Evolutionary conservation across 2,329 filamentous ascomycete genomes (phyloP).

Genomic region (Dothiorella sarmentorum): DNA sequence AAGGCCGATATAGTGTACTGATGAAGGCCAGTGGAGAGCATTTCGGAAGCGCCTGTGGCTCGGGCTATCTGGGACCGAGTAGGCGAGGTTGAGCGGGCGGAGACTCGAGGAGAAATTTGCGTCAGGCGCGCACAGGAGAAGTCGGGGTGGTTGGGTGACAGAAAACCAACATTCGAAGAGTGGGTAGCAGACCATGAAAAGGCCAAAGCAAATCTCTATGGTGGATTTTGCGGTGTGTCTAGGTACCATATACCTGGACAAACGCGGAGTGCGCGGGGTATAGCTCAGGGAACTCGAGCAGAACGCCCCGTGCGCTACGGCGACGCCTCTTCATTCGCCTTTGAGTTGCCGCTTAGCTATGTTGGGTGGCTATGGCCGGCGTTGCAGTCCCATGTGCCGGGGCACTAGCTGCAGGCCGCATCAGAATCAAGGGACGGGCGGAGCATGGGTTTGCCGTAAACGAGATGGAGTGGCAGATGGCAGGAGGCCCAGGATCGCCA

Average conservation of each 20-base stretch:
- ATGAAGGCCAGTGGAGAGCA: constrained; percentile 39
- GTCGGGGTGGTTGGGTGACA: background rate
- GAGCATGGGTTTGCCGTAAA: constrained; percentile 19
- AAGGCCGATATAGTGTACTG: constrained; percentile 33
- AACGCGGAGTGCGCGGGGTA: constrained; percentile 33
- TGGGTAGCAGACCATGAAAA: background rate
- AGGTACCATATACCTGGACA: constrained; percentile 36
- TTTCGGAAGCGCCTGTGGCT: constrained; percentile 22
- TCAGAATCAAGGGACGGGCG: constrained; percentile 19
- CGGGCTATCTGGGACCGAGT: constrained; percentile 10
- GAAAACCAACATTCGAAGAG: constrained; percentile 9
- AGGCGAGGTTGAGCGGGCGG: background rate
- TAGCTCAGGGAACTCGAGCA: constrained; percentile 27
- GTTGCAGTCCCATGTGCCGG: constrained; percentile 16
- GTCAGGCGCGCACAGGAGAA: constrained; percentile 1
- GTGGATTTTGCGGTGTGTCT: constrained; percentile 30
- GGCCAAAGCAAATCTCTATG: constrained; percentile 2
- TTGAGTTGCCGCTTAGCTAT: constrained; percentile 18
- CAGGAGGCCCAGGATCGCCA: constrained; percentile 16
- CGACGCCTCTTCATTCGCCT: constrained; percentile 9
- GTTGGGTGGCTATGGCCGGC: constrained; percentile 17
- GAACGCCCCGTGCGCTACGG: constrained; percentile 16
- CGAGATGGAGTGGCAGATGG: constrained; percentile 19
- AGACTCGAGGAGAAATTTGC: constrained; percentile 14
- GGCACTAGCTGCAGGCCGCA: constrained; percentile 16